A percentile compares a stretch with the other conserved stretches of the same genome.
These are phyloP conservation scores for Aspergillus sp. DNA, from an alignment of 2,329 filamentous ascomycete species.

Conservation along the genomic window DNA sequence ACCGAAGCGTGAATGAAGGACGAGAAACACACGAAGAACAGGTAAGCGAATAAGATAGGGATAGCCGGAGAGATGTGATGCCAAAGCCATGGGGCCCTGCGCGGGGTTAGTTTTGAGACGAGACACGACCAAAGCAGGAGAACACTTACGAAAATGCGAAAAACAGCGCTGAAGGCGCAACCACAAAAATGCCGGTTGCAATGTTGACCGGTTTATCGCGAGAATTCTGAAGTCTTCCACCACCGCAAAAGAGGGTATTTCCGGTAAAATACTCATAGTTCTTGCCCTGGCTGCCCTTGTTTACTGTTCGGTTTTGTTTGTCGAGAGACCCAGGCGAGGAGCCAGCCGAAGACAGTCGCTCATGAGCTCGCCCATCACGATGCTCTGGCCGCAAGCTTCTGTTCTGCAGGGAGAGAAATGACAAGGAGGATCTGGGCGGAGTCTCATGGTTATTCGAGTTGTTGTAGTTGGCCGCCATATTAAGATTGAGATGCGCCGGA, in stretches of 20 bases:
- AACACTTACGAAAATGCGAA: slow-evolving; percentile 67
- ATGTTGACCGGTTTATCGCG: slow-evolving; percentile 85
- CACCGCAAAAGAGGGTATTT: slow-evolving; percentile 85
- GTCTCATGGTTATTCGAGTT: slow-evolving; percentile 55
- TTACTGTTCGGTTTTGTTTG: slow-evolving; percentile 38
- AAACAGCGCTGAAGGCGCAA: slow-evolving; percentile 78
- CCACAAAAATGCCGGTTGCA: slow-evolving; percentile 75
- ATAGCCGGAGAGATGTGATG: slow-evolving; percentile 81
- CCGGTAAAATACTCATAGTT: slow-evolving; percentile 94
- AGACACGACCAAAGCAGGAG: background rate
- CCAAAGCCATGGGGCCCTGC: slow-evolving; percentile 77
- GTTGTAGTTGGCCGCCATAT: slow-evolving; percentile 62
- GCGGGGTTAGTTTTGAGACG: slow-evolving; percentile 14
- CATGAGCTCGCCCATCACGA: slow-evolving; percentile 65
- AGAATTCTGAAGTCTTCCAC: slow-evolving; percentile 85
- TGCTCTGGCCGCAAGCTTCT: slow-evolving; percentile 51
- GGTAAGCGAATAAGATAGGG: slow-evolving; percentile 83
- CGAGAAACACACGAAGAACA: slow-evolving; percentile 87
- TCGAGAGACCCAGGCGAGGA: slow-evolving; percentile 68
- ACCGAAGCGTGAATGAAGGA: slow-evolving; percentile 92
- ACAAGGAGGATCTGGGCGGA: slow-evolving; percentile 69
- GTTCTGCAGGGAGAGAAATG: slow-evolving; percentile 66
- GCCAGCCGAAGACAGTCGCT: slow-evolving; percentile 78
- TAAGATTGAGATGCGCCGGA: slow-evolving; percentile 54
- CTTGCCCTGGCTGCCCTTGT: slow-evolving; percentile 55